Evolutionary conservation across 1,139 yeast genomes (phyloP), one percentile per base, ranked within the genome.

Genomic region (Candida sp.): DNA sequence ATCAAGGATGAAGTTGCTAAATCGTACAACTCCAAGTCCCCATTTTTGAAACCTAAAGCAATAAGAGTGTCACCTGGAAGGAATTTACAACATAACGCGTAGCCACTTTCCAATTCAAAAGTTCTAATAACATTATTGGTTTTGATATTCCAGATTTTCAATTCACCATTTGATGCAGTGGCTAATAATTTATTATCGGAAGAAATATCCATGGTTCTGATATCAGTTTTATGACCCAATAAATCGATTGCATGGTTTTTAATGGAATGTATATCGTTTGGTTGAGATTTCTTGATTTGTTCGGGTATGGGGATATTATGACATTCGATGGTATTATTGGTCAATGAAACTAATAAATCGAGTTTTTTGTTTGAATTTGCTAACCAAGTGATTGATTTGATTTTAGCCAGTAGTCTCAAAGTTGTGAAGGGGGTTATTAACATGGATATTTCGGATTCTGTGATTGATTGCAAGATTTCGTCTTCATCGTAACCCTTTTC

Each of bases 21-120:
- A 61, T 95, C 99, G 58, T 86, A 88, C 40, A 93, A 71, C 57
- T 88, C 95, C 47, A 93, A 66, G 45, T 81, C 82, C 41, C 99
- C 99, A 49, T 81, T 80, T 61, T 91, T 90, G 45, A 93, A 90
- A 35, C 98, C 98, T n/a, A 88, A 81, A 12, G 87, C 88, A 33
- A 91, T 82, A 49, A 93, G 71, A 1, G 91, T 75, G 43, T 96
- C 97, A 51, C 98, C 98, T 0, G 98, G 98, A 45, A 95, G 70
- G 55, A 95, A 90, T 55, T 82, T 79, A 48, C 89, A 77, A 49
- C 91, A 79, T 42, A 93, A 72, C 1, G 96, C 89, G 59, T 91
- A 90, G 2, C 97, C 98, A 53, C 96, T 81, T 33, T 85, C 90
- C 42, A 71, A 58, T 9, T 50, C 54, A 58, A 93, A 86, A 0